These are phyloP conservation scores for Suhomyces kunorum DNA, from an alignment of 1,139 yeast genomes.

Conservation along the genomic window DNA sequence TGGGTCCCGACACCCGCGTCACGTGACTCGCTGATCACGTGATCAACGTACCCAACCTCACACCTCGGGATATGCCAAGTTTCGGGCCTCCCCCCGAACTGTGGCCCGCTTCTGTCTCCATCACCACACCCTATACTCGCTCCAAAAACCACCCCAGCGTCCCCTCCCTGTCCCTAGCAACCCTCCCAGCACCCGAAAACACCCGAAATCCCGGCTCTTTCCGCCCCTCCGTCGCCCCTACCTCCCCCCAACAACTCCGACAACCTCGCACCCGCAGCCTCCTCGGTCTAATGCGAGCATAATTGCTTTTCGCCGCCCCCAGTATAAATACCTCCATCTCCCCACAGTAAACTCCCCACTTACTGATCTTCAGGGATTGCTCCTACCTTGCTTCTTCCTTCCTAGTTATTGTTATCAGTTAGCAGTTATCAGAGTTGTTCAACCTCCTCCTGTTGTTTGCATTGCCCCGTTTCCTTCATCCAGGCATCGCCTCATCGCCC, in stretches of 20 bases:
- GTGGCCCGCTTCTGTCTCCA: too few species aligned
- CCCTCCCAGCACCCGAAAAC: neutral
- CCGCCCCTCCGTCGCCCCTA: neutral
- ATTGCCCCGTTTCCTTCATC: too few species aligned
- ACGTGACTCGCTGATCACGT: neutral
- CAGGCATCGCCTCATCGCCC: too few species aligned
- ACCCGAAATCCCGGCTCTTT: neutral
- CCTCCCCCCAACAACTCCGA: neutral
- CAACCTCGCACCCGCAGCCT: neutral
- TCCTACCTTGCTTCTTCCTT: neutral
- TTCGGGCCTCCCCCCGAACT: too few species aligned
- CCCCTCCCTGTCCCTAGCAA: neutral
- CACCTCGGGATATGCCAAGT: slow-evolving; percentile 2
- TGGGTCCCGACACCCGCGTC: neutral
- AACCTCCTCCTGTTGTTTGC: too few species aligned
- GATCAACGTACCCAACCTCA: too few species aligned
- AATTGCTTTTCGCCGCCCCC: slow-evolving; percentile 1
- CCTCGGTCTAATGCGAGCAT: slow-evolving; percentile 3
- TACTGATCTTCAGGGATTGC: neutral
- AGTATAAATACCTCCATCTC: slow-evolving; percentile 2
- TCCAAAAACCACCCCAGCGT: neutral
- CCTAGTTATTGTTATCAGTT: neutral
- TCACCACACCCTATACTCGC: neutral
- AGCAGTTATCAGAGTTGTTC: too few species aligned
- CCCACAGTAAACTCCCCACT: slow-evolving; percentile 1